A percentile compares a stretch with the other conserved stretches of the same genome.
These are phyloP conservation scores for Yamadazyma membranifaciens DNA, from an alignment of 1,139 yeast species.

Conservation along the genomic window DNA sequence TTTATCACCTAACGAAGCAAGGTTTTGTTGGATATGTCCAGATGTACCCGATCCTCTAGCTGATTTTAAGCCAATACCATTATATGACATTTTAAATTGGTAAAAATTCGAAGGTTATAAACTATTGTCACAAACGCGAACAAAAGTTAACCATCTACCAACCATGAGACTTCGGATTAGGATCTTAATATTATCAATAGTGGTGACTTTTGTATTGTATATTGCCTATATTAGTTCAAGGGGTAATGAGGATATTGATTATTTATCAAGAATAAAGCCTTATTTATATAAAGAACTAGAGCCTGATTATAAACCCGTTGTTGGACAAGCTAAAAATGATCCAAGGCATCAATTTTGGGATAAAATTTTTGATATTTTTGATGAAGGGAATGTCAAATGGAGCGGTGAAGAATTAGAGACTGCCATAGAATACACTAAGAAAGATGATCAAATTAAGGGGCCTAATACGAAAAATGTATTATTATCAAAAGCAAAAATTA, in stretches of 20 bases:
- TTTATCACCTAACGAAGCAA: conserved; percentile 24
- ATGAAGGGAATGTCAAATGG: conserved; percentile 15
- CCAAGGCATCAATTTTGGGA: conserved; percentile 24
- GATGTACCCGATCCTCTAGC: conserved; percentile 75
- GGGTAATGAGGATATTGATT: conserved; percentile 6
- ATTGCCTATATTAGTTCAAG: conserved; percentile 5
- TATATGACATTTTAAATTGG: background rate
- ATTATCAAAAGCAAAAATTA: conserved; percentile 28
- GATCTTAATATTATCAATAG: conserved; percentile 2
- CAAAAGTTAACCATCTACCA: background rate
- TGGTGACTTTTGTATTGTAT: conserved; percentile 2
- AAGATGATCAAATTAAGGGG: conserved; percentile 23
- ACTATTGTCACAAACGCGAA: too few relatives aligned
- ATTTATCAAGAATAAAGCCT: conserved; percentile 7
- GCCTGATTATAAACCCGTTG: conserved; percentile 15
- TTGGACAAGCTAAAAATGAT: conserved; percentile 15
- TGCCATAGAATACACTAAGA: conserved; percentile 24
- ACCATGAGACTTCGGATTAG: conserved; percentile 10
- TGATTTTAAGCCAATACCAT: conserved; percentile 44
- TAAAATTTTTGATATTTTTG: conserved; percentile 20
- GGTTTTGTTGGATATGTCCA: conserved; percentile 60
- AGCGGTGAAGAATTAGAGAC: conserved; percentile 16
- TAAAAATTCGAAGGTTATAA: too few relatives aligned
- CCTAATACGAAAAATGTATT: conserved; percentile 27
- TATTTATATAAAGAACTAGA: conserved; percentile 8